These are phyloP conservation scores for Phytophthora constricta DNA, from an alignment of 352 stramenopile genomes.

Conservation along the genomic window DNA sequence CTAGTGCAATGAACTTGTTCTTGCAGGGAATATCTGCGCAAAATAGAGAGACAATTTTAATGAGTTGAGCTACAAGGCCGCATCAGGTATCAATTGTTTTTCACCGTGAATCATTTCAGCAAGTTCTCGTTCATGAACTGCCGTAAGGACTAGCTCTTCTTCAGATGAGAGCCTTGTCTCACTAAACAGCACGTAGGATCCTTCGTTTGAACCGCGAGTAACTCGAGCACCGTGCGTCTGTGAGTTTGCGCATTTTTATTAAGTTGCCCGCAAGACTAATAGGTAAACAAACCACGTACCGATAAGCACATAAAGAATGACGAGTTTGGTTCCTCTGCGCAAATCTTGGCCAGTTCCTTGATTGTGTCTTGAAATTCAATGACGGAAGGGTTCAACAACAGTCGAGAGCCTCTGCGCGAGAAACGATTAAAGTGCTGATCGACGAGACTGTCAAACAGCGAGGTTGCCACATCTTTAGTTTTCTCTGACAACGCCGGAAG, in stretches of 20 bases:
- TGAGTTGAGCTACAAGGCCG: too few relatives aligned
- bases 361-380: constrained; percentile 85
- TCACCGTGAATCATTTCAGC: constrained; percentile 66
- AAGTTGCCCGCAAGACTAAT: not conserved
- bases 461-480: constrained; percentile 59
- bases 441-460: constrained; percentile 63
- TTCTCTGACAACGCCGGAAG: constrained; percentile 60
- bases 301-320: constrained; percentile 73
- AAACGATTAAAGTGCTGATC: constrained; percentile 61
- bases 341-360: constrained; percentile 60
- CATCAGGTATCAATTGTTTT: too few relatives aligned
- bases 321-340: constrained; percentile 39
- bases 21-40: constrained; percentile 61
- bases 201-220: constrained; percentile 54
- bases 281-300: constrained; percentile 33
- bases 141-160: constrained; percentile 72
- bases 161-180: constrained; percentile 72
- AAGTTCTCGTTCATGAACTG: constrained; percentile 67
- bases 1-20: constrained; percentile 72
- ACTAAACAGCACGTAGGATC: constrained; percentile 77
- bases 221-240: constrained; percentile 78
- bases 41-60: too few relatives aligned
- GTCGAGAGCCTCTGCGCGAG: constrained; percentile 49
- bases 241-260: not conserved
- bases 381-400: constrained; percentile 83